These are phyloP conservation scores for Alternaria longipes DNA, from an alignment of 2,329 filamentous ascomycete species.

Conservation along the genomic window DNA sequence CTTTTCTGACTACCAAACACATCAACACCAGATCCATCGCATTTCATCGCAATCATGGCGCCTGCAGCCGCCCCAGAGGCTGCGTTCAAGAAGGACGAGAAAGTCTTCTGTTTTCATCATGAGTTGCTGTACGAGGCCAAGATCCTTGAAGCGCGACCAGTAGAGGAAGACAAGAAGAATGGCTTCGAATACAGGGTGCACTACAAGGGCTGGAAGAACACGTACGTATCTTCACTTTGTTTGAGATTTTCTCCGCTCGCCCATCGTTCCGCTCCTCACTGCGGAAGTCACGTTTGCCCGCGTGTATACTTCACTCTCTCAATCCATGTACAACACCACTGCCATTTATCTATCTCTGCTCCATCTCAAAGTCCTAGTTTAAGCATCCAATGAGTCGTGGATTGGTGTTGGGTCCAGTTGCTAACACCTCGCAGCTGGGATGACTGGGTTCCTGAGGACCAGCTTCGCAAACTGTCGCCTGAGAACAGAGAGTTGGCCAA, in stretches of 20 bases:
- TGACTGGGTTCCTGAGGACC: conserved; percentile 95
- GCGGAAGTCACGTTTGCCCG: conserved; percentile 25
- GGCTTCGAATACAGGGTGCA: conserved; percentile 91
- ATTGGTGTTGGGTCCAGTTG: not conserved
- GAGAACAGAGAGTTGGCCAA: conserved; percentile 91
- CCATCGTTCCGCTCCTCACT: not conserved
- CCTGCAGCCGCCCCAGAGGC: conserved; percentile 62
- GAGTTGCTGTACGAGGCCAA: conserved; percentile 98
- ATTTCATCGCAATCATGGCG: conserved; percentile 54
- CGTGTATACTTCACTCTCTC: conserved; percentile 13
- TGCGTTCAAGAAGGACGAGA: conserved; percentile 80
- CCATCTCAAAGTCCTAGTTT: not conserved
- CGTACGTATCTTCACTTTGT: conserved; percentile 63
- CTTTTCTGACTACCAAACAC: conserved; percentile 21
- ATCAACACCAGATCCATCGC: conserved; percentile 21
- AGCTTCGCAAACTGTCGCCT: conserved; percentile 91
- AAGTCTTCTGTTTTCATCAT: conserved; percentile 95
- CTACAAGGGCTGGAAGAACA: conserved; percentile 99
- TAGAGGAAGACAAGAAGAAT: conserved; percentile 71
- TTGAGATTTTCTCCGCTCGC: conserved; percentile 6
- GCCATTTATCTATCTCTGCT: not conserved
- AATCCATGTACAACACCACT: conserved; percentile 23
- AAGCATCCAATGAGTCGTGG: not conserved
- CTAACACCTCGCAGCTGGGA: conserved; percentile 74
- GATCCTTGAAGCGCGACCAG: conserved; percentile 78